Evolutionary conservation across 179 eudicot genomes (phyloP), one percentile per base, ranked within the genome.

Genomic region (Corrigiola litoralis): DNA sequence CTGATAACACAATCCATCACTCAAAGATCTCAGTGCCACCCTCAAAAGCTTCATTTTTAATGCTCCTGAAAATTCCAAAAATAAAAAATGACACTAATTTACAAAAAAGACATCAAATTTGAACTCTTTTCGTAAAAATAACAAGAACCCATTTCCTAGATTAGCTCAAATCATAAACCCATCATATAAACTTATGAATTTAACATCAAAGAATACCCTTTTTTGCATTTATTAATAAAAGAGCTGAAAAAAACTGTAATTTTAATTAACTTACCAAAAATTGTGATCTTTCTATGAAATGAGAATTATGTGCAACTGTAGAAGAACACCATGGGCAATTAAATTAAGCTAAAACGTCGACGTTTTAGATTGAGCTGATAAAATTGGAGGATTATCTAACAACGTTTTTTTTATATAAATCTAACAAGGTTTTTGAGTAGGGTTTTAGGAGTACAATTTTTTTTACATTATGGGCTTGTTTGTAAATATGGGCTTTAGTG

Each of bases 31-130:
- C 20, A 66, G 57, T 8, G 67, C 77, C 38, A 74, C 72, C 44
- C 68, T 62, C 67, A 75, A 9, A n/a, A 78, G 71, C 63, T 67
- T 86, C 91, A 88, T 85, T 31, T 50, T 63, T 45, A 9, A n/a
- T 61, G 37, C 72, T 54, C 62, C 77, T 67, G 72, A 44, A 38
- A 32, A 14, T 28, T 36, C 6, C 6, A 65, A 11, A 4, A 51
- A 7, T 29, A 1, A 63, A 40, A 18, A 47, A 63, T 42, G 16
- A 41, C 13, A 10, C 46, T 8, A 41, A 41, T 41, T 41, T 13
- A 8, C 46, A 5, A 16, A 4, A 42, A 42, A 42, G n/a, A 38
- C 13, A n/a, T n/a, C n/a, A n/a, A n/a, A n/a, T n/a, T n/a, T n/a
- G n/a, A n/a, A n/a, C n/a, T n/a, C n/a, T n/a, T n/a, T n/a, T n/a